These are phyloP conservation scores for Cercospora zeae-maydis DNA, from an alignment of 2,329 filamentous ascomycete genomes.

Conservation along the genomic window DNA sequence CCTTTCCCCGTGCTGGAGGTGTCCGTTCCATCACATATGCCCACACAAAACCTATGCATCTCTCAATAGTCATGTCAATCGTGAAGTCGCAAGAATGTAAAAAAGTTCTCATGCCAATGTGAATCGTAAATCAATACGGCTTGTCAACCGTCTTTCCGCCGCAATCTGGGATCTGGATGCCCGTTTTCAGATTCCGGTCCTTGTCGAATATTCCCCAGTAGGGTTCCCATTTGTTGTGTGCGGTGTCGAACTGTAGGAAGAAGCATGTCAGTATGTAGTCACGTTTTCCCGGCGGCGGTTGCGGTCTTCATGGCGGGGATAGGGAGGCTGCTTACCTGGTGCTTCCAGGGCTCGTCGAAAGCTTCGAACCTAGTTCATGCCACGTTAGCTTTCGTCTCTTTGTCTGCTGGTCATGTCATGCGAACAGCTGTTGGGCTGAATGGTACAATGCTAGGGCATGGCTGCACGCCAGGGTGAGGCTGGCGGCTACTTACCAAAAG, in stretches of 20 bases:
- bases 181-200: constrained; percentile 75
- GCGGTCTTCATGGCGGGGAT: not conserved
- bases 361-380: constrained; percentile 65
- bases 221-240: constrained; percentile 77
- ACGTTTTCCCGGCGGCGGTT: not conserved
- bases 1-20: too few species aligned
- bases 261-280: not conserved
- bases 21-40: not conserved
- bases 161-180: constrained; percentile 83
- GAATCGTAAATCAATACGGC: constrained; percentile 20
- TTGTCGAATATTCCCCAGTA: constrained; percentile 90
- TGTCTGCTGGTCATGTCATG: not conserved
- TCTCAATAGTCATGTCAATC: not conserved
- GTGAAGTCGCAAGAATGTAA: not conserved
- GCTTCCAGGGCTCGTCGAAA: constrained; percentile 96
- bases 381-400: constrained; percentile 9
- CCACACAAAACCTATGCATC: not conserved
- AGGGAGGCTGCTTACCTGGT: constrained; percentile 57
- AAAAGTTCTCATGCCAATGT: not conserved
- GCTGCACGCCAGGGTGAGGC: not conserved
- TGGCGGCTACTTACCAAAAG: constrained; percentile 65
- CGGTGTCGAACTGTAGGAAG: constrained; percentile 31
- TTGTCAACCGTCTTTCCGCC: constrained; percentile 60
- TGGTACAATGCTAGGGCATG: not conserved
- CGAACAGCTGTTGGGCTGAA: constrained; percentile 5